phyloP scores from a whole-genome alignment of 345 rosid genomes.

The Euphorbia peplus region DNA sequence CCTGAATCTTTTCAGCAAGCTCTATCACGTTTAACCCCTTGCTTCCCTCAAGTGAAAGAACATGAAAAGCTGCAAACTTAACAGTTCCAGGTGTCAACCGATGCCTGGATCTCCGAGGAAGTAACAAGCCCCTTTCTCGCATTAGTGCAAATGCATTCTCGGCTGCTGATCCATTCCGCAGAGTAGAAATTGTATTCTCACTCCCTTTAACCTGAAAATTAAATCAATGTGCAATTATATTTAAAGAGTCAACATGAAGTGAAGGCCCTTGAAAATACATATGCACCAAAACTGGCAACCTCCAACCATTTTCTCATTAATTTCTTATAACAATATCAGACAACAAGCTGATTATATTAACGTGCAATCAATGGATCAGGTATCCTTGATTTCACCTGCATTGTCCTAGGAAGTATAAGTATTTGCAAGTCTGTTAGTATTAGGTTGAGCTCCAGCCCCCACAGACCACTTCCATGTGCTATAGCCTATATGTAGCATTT shows the following conservation, averaged over 20 bases:
- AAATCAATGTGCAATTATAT: slow-evolving; percentile 3
- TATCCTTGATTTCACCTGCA: no score
- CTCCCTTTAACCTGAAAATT: slow-evolving; percentile 72
- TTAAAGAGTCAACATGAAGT: slow-evolving; percentile 7
- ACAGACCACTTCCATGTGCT: no score
- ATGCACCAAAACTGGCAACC: no score
- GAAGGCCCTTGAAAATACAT: neutral
- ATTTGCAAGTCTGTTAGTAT: no score
- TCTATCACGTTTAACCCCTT: slow-evolving; percentile 88
- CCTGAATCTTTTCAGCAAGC: slow-evolving; percentile 99
- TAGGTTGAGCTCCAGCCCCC: no score
- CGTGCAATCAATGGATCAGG: no score
- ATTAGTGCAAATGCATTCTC: slow-evolving; percentile 83
- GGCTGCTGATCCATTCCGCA: slow-evolving; percentile 97
- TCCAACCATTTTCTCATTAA: no score
- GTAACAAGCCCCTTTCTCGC: slow-evolving; percentile 91
- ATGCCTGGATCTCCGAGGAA: slow-evolving; percentile 92
- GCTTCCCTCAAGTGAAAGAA: slow-evolving; percentile 95
- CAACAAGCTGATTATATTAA: no score
- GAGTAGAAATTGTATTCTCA: slow-evolving; percentile 64
- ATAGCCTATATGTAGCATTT: no score
- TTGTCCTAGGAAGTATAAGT: no score
- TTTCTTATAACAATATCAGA: no score
- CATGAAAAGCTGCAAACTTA: slow-evolving; percentile 99
- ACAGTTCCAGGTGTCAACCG: slow-evolving; percentile 99